phyloP scores from a whole-genome alignment of 768 basidiomycete genomes.

The Tulasnella sp. region DNA sequence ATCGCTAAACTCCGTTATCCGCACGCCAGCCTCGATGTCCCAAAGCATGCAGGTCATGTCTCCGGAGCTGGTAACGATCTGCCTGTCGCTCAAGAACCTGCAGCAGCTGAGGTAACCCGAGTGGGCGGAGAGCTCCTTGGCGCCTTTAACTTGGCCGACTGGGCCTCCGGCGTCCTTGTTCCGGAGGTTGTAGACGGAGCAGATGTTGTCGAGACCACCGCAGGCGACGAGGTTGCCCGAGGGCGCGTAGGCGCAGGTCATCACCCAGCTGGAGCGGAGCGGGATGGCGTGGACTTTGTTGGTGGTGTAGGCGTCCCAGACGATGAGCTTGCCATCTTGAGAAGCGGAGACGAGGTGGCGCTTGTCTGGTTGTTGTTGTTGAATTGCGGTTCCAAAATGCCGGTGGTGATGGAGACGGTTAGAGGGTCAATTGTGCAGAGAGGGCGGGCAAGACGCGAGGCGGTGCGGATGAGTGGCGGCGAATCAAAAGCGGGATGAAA shows the following conservation, averaged over 20 bases:
- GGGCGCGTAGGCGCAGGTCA: conserved; percentile 99
- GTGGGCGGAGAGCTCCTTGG: conserved; percentile 92
- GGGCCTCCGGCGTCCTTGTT: conserved; percentile 60
- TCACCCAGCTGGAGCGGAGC: conserved; percentile 97
- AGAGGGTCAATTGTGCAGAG: not conserved
- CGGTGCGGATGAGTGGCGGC: not conserved
- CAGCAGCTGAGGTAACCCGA: conserved; percentile 98
- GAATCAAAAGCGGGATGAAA: not conserved
- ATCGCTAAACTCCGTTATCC: conserved; percentile 97
- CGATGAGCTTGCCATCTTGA: conserved; percentile 98
- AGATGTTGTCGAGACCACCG: conserved; percentile 98
- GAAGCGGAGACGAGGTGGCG: conserved; percentile 99
- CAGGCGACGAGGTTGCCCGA: conserved; percentile 97
- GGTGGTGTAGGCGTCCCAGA: conserved; percentile 99
- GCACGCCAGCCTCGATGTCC: conserved; percentile 97
- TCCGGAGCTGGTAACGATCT: conserved; percentile 95
- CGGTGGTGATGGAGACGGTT: too few species aligned
- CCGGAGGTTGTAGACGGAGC: conserved; percentile 94
- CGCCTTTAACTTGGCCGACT: conserved; percentile 60
- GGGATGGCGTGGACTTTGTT: conserved; percentile 99
- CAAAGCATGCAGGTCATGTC: conserved; percentile 99
- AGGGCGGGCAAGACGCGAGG: not conserved
- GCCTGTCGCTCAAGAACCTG: conserved; percentile 96
- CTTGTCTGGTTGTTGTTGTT: conserved; percentile 52
- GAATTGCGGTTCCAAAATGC: too few species aligned